Base-by-base conservation (phyloP, 1,284 basidiomycete genomes). In the Schizopora paradoxa region DNA sequence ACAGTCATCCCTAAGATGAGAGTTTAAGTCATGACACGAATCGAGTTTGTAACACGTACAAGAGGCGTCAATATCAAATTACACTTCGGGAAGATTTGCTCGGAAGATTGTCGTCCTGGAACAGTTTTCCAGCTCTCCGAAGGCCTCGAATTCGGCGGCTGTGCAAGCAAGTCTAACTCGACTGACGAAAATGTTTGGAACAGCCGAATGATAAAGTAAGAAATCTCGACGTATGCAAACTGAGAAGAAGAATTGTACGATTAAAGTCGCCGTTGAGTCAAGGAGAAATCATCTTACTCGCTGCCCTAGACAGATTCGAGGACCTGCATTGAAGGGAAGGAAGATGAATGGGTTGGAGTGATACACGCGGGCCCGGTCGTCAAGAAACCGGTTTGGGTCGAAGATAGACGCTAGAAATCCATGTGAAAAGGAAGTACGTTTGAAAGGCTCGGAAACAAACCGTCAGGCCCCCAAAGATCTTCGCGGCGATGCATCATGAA, bases 321-420 rank as follows among this genome's bases (percentile, higher is more conserved):
- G 73, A 1, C 76, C 76, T 0, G 71, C 76, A 54, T 78, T 78
- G 68, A 80, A 80, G 2, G 79, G 77, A 1, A 74, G 58, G 62
- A 79, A 80, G 39, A 79, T 76, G 60, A 70, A 77, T 3, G 78
- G 78, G 53, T 80, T 79, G 1, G 69, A 66, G 10, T 76, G 62
- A 49, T 77, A 77, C 49, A 70, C 73, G 25, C 65, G 62, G 4
- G 75, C 41, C 23, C 77, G 63, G 10, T 72, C 66, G 57, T 80
- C 77, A 28, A 80, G 52, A 65, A 77, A 81, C 3, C 79, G 65
- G 50, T 79, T 74, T 0, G 79, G 80, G 50, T 81, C 77, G 52
- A 80, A 82, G 44, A 67, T 56, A 13, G 68, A 57, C 0, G 74
- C 72, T 77, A 33, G 18, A 39, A n/a, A 22, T 19, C 8, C 11